phyloP scores from a whole-genome alignment of 1,284 basidiomycete species.

The Afroboletus lepidellus region DNA sequence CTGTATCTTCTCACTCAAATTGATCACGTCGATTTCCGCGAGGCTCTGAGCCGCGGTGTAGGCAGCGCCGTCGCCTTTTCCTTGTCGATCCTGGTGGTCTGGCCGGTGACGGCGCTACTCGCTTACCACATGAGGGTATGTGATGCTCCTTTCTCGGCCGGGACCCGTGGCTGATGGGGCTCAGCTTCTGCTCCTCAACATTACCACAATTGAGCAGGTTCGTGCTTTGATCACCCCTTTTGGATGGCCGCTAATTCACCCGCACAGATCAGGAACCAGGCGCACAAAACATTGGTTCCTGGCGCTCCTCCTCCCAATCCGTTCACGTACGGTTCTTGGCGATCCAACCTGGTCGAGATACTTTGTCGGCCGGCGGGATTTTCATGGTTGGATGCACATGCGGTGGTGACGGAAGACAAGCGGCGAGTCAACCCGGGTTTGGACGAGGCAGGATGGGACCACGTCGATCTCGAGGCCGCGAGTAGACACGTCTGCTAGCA shows the following conservation, averaged over 20 bases:
- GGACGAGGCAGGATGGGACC: conserved; percentile 32
- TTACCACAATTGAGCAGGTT: conserved; percentile 93
- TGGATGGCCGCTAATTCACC: conserved; percentile 11
- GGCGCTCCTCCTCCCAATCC: conserved; percentile 71
- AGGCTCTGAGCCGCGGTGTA: conserved; percentile 57
- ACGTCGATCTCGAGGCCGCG: conserved; percentile 25
- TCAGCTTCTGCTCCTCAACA: conserved; percentile 77
- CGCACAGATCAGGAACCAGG: conserved; percentile 70
- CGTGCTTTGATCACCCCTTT: conserved; percentile 26
- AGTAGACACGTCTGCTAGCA: conserved; percentile 24
- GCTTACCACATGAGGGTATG: conserved; percentile 83
- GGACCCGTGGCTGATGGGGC: conserved; percentile 3
- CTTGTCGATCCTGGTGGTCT: conserved; percentile 68
- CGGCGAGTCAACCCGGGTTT: conserved; percentile 63
- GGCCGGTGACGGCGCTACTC: conserved; percentile 77
- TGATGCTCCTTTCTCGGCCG: conserved; percentile 9
- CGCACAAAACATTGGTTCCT: conserved; percentile 64
- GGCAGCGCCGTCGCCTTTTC: conserved; percentile 81
- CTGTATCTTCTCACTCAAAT: conserved; percentile 64
- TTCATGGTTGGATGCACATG: conserved; percentile 64
- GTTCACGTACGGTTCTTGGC: conserved; percentile 74
- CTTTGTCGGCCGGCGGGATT: conserved; percentile 70
- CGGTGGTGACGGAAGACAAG: conserved; percentile 62
- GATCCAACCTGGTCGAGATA: conserved; percentile 63
- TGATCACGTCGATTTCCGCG: conserved; percentile 51